phyloP scores from a whole-genome alignment of 2,329 filamentous ascomycete genomes.

The Aschersonia sp. region DNA sequence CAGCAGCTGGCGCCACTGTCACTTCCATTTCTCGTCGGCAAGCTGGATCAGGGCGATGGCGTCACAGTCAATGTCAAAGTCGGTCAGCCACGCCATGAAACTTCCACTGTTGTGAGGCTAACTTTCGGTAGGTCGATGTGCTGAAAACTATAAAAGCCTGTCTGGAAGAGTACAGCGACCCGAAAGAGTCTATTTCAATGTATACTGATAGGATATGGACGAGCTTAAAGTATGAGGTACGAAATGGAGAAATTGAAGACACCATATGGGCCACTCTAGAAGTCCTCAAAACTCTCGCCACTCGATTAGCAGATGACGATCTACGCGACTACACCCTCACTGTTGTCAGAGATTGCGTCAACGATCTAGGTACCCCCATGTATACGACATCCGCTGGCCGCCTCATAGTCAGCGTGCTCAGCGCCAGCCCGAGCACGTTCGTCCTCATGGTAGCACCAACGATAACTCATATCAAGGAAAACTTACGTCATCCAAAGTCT shows the following conservation, averaged over 20 bases:
- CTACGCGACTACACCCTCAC: slow-evolving; percentile 30
- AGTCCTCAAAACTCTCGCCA: slow-evolving; percentile 34
- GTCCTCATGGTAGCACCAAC: slow-evolving; percentile 29
- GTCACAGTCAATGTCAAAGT: slow-evolving; percentile 45
- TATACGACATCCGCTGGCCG: slow-evolving; percentile 38
- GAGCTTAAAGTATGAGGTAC: slow-evolving; percentile 48
- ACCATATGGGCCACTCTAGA: slow-evolving; percentile 41
- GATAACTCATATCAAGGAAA: slow-evolving; percentile 34
- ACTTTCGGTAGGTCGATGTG: slow-evolving; percentile 31
- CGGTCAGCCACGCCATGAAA: neutral
- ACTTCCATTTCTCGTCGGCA: slow-evolving; percentile 40
- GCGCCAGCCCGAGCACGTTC: slow-evolving; percentile 32
- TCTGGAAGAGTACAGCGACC: slow-evolving; percentile 30
- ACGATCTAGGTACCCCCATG: slow-evolving; percentile 36
- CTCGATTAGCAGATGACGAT: slow-evolving; percentile 26
- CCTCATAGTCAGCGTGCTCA: slow-evolving; percentile 35
- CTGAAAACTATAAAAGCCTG: slow-evolving; percentile 40
- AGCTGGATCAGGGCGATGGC: slow-evolving; percentile 43
- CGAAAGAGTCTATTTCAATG: slow-evolving; percentile 31
- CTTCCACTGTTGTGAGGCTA: slow-evolving; percentile 1
- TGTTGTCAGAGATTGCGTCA: slow-evolving; percentile 37
- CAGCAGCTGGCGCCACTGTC: slow-evolving; percentile 28
- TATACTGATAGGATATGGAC: slow-evolving; percentile 38
- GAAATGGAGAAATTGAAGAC: slow-evolving; percentile 45
- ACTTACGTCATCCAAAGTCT: slow-evolving; percentile 35